phyloP scores from a whole-genome alignment of 2,329 filamentous ascomycete genomes.

The Elsinoe batatas region DNA sequence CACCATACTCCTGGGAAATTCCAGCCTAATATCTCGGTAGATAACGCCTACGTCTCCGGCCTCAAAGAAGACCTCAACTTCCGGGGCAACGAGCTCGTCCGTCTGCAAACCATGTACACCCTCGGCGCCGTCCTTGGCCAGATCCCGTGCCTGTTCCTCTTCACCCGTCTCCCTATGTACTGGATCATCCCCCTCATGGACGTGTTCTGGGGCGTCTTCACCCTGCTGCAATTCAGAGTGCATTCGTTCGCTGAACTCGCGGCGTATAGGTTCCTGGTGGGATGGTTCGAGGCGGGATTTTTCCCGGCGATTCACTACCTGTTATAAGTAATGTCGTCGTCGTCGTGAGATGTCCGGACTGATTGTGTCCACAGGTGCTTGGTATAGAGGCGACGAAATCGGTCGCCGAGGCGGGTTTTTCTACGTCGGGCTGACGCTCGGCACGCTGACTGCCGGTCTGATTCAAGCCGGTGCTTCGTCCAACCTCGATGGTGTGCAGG shows the following conservation, averaged over 20 bases:
- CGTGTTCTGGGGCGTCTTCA: slow-evolving; percentile 47
- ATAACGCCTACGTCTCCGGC: slow-evolving; percentile 48
- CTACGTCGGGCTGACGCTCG: slow-evolving; percentile 43
- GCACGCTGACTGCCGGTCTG: slow-evolving; percentile 44
- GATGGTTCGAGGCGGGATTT: slow-evolving; percentile 17
- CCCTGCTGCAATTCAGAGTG: slow-evolving; percentile 45
- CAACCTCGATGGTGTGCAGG: slow-evolving; percentile 36
- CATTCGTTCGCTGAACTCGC: slow-evolving; percentile 31
- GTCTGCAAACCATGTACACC: slow-evolving; percentile 45
- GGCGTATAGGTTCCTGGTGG: slow-evolving; percentile 14
- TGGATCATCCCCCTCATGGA: slow-evolving; percentile 45
- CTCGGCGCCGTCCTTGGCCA: slow-evolving; percentile 43
- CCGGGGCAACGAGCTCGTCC: slow-evolving; percentile 45
- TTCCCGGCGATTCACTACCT: slow-evolving; percentile 15
- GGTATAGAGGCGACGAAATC: slow-evolving; percentile 17
- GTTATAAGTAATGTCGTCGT: not conserved
- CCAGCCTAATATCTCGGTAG: slow-evolving; percentile 21
- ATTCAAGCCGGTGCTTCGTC: slow-evolving; percentile 25
- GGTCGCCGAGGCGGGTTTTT: slow-evolving; percentile 42
- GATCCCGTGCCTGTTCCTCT: slow-evolving; percentile 44
- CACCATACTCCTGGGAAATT: too few species aligned
- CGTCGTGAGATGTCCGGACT: too few species aligned
- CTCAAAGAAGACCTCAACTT: slow-evolving; percentile 44
- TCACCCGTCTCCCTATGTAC: slow-evolving; percentile 36
- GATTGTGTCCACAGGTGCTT: slow-evolving; percentile 12